These are phyloP conservation scores for Penicillium sp. DNA, from an alignment of 2,329 filamentous ascomycete species.

Conservation along the genomic window DNA sequence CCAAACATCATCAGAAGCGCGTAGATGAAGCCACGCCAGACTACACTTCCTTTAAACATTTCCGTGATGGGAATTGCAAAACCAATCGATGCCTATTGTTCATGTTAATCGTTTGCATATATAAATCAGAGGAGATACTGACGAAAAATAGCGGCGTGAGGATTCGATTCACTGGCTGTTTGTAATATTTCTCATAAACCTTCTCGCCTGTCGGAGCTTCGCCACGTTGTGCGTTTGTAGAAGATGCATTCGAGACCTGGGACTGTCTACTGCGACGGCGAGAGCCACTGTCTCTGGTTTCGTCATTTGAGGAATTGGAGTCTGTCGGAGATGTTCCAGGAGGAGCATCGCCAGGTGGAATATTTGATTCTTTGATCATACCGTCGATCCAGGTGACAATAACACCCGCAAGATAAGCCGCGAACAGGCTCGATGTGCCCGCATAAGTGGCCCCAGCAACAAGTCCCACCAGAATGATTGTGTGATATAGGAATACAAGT, in stretches of 20 bases:
- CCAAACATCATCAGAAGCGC: conserved; percentile 62
- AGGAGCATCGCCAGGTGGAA: too few relatives aligned
- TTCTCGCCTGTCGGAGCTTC: conserved; percentile 24
- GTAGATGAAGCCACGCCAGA: conserved; percentile 72
- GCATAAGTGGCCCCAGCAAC: conserved; percentile 50
- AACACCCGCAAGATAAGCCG: conserved; percentile 54
- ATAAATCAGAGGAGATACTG: conserved; percentile 23
- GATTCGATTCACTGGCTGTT: conserved; percentile 46
- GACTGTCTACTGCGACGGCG: too few relatives aligned
- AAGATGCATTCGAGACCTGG: too few relatives aligned
- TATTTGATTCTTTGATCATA: too few relatives aligned
- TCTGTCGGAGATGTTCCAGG: too few relatives aligned
- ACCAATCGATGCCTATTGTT: conserved; percentile 54
- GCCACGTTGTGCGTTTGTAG: too few relatives aligned
- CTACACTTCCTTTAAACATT: conserved; percentile 58
- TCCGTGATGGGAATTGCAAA: conserved; percentile 70
- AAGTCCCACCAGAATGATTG: conserved; percentile 43
- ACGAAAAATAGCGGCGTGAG: conserved; percentile 71
- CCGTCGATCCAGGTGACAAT: conserved; percentile 49
- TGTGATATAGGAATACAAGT: conserved; percentile 42
- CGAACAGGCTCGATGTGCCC: conserved; percentile 54
- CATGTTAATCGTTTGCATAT: neutral
- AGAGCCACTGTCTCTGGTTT: too few relatives aligned
- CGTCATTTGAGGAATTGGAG: too few relatives aligned
- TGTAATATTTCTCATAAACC: conserved; percentile 47